Evolutionary conservation across 2,329 filamentous ascomycete genomes (phyloP), one percentile per base, ranked within the genome.

Genomic region (Bipolaris gigantea): DNA sequence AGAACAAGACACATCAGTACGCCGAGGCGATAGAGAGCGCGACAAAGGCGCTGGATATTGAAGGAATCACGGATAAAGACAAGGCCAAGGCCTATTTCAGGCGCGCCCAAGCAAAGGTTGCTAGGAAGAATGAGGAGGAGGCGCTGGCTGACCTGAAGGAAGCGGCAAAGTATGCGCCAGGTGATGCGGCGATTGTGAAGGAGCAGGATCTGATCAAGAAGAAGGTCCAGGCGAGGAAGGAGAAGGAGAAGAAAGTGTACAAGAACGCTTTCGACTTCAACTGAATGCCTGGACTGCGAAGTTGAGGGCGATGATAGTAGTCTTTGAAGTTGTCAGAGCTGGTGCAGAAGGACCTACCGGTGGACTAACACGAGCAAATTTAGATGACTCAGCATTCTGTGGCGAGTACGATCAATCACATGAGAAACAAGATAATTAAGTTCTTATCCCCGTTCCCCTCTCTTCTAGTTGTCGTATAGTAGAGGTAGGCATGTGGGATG

Each of bases 241-340:
- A 89, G 73, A 96, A 92, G 84, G 90, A 97, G 81, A 95, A 92
- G 84, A 90, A 89, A 65, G 89, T 88, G 5, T 96, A 93, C 74
- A 89, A 89, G 79, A 97, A 96, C 79, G 94, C 95, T 77, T 97
- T 97, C 72, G 67, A 73, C 57, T 73, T 74, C 52, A 48, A 53
- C 5, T 53, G 44, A 27, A 23, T 13, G 9, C 7, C 2, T 36
- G 33, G 27, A 21, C n/a, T 33, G 27, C 5, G 10, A 9, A 11
- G 2, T 32, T 32, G 25, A 16, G 32, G 23, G 40, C 9, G 23
- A 15, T 25, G 9, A 5, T 39, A 3, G 6, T 39, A 8, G 36
- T 30, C 27, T 30, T 30, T 30, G 10, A 5, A 5, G 10, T 30
- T 13, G 10, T 13, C 18, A 30, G 40, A 42, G 16, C 18, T 27